Conservation (phyloP, 2,329 filamentous ascomycete species). For the Fusarium sp. region DNA sequence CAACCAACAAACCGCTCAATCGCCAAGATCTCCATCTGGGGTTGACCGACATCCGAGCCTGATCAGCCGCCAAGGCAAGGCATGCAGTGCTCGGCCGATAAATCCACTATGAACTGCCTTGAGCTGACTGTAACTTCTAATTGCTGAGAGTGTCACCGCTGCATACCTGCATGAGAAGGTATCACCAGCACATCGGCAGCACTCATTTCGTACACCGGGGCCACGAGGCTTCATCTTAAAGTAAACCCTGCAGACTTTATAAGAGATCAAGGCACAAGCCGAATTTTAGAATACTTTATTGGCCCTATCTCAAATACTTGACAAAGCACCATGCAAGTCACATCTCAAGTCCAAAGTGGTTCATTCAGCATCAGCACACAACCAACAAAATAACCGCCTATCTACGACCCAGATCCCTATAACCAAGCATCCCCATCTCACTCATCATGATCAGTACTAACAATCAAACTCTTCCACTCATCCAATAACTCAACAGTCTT, state of each 20-base stretch:
- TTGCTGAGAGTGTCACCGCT: neutral
- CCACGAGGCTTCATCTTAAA: no score
- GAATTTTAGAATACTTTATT: no score
- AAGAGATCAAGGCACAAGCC: no score
- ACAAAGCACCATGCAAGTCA: neutral
- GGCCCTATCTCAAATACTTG: no score
- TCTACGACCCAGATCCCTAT: neutral
- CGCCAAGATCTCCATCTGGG: neutral
- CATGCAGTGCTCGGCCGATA: neutral
- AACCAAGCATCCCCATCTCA: neutral
- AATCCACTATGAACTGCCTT: neutral
- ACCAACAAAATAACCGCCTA: neutral
- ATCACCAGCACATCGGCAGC: no score
- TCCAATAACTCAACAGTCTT: constrained; percentile 55
- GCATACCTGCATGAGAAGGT: neutral
- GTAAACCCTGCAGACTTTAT: no score
- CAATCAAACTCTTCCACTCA: constrained; percentile 57
- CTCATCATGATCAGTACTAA: constrained; percentile 38
- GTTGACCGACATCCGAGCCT: neutral
- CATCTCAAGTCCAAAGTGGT: neutral
- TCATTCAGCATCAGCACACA: neutral
- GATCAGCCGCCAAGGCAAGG: neutral
- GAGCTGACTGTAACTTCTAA: neutral
- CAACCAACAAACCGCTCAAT: neutral
- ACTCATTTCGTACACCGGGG: no score